Percentiles rank a stretch among this genome's conserved stretches.
phyloP scores from a whole-genome alignment of 306 rosid genomes.

The Spatholobus suberectus region DNA sequence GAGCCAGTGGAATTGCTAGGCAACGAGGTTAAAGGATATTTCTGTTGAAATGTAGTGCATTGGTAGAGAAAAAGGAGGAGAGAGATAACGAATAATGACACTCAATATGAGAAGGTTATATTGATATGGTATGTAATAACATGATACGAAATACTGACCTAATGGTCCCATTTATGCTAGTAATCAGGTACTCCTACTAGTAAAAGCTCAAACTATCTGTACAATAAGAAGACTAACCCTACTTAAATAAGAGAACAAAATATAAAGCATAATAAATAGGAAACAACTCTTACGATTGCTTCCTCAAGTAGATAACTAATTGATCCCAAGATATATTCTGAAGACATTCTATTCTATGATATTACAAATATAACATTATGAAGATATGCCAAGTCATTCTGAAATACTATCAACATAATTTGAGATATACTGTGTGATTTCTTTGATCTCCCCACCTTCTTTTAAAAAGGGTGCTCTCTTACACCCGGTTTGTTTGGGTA shows the following conservation, averaged over 20 bases:
- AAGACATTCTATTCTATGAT: neutral
- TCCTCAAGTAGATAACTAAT: neutral
- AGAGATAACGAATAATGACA: neutral
- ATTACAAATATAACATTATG: neutral
- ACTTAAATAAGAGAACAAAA: neutral
- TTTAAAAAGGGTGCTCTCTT: constrained; percentile 3
- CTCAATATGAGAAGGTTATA: neutral
- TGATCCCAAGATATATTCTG: neutral
- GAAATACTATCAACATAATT: neutral
- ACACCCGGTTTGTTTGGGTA: neutral
- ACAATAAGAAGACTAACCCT: neutral
- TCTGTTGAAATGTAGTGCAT: constrained; percentile 7
- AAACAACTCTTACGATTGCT: neutral
- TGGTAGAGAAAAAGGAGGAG: neutral
- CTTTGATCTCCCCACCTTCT: neutral
- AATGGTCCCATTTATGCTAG: neutral
- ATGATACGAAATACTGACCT: neutral
- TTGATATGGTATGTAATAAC: constrained; percentile 1
- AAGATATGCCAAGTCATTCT: neutral
- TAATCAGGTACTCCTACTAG: neutral
- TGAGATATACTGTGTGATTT: neutral
- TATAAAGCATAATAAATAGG: neutral
- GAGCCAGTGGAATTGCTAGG: constrained; percentile 1
- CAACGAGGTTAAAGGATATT: constrained; percentile 1
- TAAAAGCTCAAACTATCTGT: neutral